phyloP scores from a whole-genome alignment of 1,139 yeast genomes.

The Hansenula sp. region DNA sequence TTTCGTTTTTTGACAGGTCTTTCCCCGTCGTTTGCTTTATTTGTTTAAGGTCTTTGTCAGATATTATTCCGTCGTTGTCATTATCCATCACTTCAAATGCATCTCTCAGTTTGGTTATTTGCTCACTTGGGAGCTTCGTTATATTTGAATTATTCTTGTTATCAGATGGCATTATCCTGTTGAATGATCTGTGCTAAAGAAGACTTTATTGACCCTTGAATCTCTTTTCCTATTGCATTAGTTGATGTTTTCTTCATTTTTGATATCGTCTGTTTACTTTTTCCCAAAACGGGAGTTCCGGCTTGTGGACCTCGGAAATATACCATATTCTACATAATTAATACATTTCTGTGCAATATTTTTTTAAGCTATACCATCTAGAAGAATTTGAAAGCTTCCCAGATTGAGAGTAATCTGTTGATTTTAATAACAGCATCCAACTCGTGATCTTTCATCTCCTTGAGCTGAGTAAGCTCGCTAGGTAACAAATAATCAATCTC shows the following conservation, averaged over 20 bases:
- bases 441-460: constrained; percentile 55
- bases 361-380: neutral
- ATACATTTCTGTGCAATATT: too few relatives aligned
- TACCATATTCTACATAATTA: too few relatives aligned
- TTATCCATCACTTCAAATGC: constrained; percentile 71
- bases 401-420: constrained; percentile 48
- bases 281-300: too few relatives aligned
- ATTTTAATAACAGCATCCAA: constrained; percentile 48
- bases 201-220: too few relatives aligned
- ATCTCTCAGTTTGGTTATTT: constrained; percentile 41
- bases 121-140: constrained; percentile 22
- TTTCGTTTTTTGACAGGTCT: constrained; percentile 32
- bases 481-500: constrained; percentile 72
- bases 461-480: constrained; percentile 70
- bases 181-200: too few relatives aligned
- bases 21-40: constrained; percentile 52
- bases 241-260: neutral
- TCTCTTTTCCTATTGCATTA: too few relatives aligned
- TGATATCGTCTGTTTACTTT: too few relatives aligned
- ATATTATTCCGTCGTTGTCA: constrained; percentile 70
- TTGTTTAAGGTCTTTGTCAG: constrained; percentile 52
- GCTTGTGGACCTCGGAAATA: too few relatives aligned
- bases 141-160: neutral
- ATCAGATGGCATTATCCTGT: too few relatives aligned
- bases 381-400: constrained; percentile 44